Evolutionary conservation across 352 stramenopile genomes (phyloP).

Genomic region (Phytophthora fragariaefolia): DNA sequence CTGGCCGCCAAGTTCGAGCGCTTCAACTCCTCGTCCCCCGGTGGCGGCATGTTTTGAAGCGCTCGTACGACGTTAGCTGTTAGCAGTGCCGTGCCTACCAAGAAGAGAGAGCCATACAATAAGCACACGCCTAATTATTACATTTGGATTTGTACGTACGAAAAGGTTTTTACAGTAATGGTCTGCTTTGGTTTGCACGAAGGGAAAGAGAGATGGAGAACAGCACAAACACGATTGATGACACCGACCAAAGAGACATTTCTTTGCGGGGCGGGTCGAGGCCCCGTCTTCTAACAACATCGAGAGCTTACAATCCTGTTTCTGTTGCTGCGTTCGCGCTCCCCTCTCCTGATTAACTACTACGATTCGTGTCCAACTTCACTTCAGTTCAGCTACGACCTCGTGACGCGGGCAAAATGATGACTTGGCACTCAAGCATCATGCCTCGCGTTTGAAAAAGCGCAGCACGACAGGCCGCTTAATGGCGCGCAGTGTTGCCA

Average conservation of each 20-base stretch:
- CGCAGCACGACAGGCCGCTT: conserved; percentile 85
- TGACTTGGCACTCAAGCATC: conserved; percentile 22
- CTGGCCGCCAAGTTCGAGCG: conserved; percentile 86
- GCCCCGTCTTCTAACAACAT: conserved; percentile 47
- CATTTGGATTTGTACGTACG: conserved; percentile 36
- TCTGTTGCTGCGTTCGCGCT: conserved; percentile 30
- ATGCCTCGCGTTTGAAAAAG: conserved; percentile 64
- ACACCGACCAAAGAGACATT: conserved; percentile 46
- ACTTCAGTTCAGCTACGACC: conserved; percentile 26
- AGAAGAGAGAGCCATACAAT: conserved; percentile 29
- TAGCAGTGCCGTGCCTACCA: conserved; percentile 2
- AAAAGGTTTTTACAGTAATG: too few relatives aligned
- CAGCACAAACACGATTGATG: conserved; percentile 26
- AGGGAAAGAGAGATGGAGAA: too few relatives aligned
- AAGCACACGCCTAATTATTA: conserved; percentile 46
- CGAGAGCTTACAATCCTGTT: conserved; percentile 45
- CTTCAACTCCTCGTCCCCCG: conserved; percentile 67
- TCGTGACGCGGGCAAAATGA: conserved; percentile 20
- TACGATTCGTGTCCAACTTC: conserved; percentile 32
- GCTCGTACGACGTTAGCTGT: not conserved
- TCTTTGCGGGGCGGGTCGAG: conserved; percentile 32
- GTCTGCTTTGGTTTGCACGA: too few relatives aligned
- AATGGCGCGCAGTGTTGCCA: conserved; percentile 81
- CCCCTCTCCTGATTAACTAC: conserved; percentile 35
- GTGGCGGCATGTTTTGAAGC: conserved; percentile 59